phyloP scores from a whole-genome alignment of 345 rosid genomes.

The Sapria himalayana region DNA sequence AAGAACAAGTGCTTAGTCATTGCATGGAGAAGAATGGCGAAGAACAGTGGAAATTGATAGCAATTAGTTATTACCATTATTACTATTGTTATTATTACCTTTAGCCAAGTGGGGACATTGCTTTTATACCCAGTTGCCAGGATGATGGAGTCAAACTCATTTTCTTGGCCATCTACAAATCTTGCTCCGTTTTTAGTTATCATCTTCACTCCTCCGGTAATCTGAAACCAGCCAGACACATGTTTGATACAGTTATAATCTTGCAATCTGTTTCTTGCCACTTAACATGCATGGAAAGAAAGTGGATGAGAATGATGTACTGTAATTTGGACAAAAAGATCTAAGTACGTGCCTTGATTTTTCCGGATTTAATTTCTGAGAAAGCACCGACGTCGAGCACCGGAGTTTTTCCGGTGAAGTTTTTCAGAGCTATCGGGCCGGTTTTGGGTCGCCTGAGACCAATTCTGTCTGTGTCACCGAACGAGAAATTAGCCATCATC shows the following conservation, averaged over 20 bases:
- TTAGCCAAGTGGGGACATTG: slow-evolving; percentile 81
- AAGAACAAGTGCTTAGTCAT: no score
- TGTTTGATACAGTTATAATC: no score
- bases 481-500: slow-evolving; percentile 20
- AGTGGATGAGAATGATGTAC: not conserved
- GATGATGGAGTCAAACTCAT: slow-evolving; percentile 50
- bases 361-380: slow-evolving; percentile 41
- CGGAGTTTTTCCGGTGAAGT: slow-evolving; percentile 69
- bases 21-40: no score
- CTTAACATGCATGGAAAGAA: no score
- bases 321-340: no score
- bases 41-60: no score
- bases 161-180: slow-evolving; percentile 66
- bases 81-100: slow-evolving; percentile 20
- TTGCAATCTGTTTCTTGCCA: no score
- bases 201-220: slow-evolving; percentile 49
- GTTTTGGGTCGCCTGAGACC: slow-evolving; percentile 80
- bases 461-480: slow-evolving; percentile 48
- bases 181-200: slow-evolving; percentile 43
- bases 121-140: slow-evolving; percentile 89
- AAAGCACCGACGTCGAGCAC: slow-evolving; percentile 77
- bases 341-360: slow-evolving; percentile 27
- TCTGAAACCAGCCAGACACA: slow-evolving; percentile 35
- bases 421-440: slow-evolving; percentile 82
- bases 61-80: no score